Base-by-base conservation (phyloP, 257 asterid species). In the Coffea canephora region DNA sequence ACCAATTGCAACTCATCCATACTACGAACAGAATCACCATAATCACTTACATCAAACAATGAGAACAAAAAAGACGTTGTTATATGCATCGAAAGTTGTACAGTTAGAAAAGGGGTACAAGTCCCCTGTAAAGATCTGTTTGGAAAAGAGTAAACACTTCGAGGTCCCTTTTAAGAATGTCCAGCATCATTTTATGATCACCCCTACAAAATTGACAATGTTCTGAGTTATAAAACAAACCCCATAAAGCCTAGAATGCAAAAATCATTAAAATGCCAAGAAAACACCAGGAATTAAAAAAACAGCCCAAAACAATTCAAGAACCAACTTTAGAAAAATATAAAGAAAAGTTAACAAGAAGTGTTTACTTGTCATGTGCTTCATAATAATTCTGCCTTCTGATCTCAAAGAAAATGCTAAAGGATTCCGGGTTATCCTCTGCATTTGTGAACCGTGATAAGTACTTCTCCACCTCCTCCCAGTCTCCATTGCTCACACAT, bases 371-470 rank as follows among this genome's bases (percentile, higher is more conserved):
- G 69, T 91, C 89, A 1, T 90, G 89, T 41, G 95, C 92, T 87
- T 91, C 97, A 12, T 90, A 85, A 79, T 87, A 90, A 81, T 89
- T 90, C 82, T 87, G 92, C 83, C 85, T 88, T 31, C 90, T 86
- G 78, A 91, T 84, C 82, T 85, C 91, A 34, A 90, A 91, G 85
- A 90, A 89, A 12, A 85, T 85, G 67, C 85, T 85, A 92, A 79
- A 86, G 68, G 95, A 89, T 80, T 83, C 80, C 9, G 80, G 82
- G 81, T 91, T 89, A n/a, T 91, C 97, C 1, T 89, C 95, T 8
- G 81, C 84, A 83, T 89, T 91, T 0, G 89, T 90, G 70, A 89
- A 91, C 64, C 95, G 91, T 8, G 87, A 74, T 52, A 91, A 71
- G 67, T 91, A 91, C 78, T 88, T 88, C 31, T 88, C 95, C 72